phyloP scores from a whole-genome alignment of 2,329 filamentous ascomycete genomes.

The Berkeleyomyces rouxiae region DNA sequence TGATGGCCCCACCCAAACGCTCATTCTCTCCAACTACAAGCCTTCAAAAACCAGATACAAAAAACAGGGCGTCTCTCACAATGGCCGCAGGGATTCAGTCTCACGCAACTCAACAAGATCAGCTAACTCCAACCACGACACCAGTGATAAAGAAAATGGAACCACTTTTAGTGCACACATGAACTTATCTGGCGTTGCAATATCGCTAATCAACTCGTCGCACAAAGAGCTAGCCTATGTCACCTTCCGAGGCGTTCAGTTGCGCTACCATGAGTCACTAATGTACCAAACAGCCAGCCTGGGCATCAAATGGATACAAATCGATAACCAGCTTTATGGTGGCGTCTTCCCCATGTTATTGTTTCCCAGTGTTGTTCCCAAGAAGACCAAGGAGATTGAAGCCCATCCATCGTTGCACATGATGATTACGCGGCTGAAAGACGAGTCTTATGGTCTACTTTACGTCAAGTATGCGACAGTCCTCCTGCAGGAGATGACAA shows the following conservation, averaged over 20 bases:
- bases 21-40: constrained; percentile 89
- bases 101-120: constrained; percentile 1
- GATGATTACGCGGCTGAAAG: constrained; percentile 87
- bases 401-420: constrained; percentile 87
- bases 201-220: constrained; percentile 86
- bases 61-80: background rate
- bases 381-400: constrained; percentile 91
- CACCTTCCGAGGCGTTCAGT: constrained; percentile 76
- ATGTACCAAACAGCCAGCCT: constrained; percentile 83
- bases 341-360: constrained; percentile 95
- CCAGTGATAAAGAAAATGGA: constrained; percentile 78
- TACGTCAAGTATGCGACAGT: constrained; percentile 98
- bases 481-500: constrained; percentile 89
- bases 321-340: constrained; percentile 96
- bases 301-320: constrained; percentile 95
- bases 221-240: constrained; percentile 85
- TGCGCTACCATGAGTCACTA: constrained; percentile 85
- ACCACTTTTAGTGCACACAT: constrained; percentile 81
- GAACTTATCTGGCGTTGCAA: constrained; percentile 73
- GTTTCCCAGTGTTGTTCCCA: constrained; percentile 93
- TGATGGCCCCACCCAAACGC: constrained; percentile 83
- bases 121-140: constrained; percentile 54
- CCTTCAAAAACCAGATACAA: constrained; percentile 77
- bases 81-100: constrained; percentile 6
- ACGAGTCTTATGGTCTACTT: constrained; percentile 91